Conservation (phyloP, 495 filamentous ascomycete genomes). For the Lasiosphaeris hirsuta region DNA sequence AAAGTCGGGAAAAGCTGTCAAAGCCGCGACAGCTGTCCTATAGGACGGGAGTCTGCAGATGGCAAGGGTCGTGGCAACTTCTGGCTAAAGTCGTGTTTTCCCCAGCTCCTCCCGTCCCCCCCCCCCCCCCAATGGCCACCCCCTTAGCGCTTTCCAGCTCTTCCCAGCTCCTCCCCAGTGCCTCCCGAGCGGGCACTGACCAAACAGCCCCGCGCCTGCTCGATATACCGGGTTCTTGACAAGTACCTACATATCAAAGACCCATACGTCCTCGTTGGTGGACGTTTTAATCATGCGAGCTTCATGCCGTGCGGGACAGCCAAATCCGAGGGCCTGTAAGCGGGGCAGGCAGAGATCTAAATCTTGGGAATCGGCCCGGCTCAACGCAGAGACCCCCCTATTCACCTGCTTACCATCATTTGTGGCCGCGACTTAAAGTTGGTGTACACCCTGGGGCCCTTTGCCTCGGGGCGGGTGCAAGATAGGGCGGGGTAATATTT, state of each 20-base stretch:
- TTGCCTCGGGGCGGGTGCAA: neutral
- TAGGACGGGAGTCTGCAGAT: neutral
- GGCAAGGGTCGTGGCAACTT: slow-evolving; percentile 5
- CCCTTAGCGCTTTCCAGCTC: no score
- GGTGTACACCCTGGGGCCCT: neutral
- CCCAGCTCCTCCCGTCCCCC: neutral
- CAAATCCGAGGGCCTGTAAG: slow-evolving; percentile 8
- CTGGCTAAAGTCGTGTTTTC: slow-evolving; percentile 15
- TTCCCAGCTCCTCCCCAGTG: no score
- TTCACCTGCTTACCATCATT: neutral
- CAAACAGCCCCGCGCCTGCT: slow-evolving; percentile 1
- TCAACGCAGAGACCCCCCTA: neutral
- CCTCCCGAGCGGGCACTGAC: neutral
- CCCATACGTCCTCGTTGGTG: neutral
- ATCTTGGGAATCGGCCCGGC: slow-evolving; percentile 9
- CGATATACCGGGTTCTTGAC: slow-evolving; percentile 3
- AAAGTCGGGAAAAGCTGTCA: slow-evolving; percentile 4
- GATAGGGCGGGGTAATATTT: neutral
- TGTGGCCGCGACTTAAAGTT: neutral
- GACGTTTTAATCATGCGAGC: neutral
- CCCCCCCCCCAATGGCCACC: no score
- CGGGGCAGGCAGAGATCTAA: slow-evolving; percentile 3
- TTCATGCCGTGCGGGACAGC: slow-evolving; percentile 7
- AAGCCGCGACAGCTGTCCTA: slow-evolving; percentile 1
- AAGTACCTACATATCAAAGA: neutral